These are phyloP conservation scores for Solanum ossicruentum DNA, from an alignment of 257 asterid species.

Conservation along the genomic window DNA sequence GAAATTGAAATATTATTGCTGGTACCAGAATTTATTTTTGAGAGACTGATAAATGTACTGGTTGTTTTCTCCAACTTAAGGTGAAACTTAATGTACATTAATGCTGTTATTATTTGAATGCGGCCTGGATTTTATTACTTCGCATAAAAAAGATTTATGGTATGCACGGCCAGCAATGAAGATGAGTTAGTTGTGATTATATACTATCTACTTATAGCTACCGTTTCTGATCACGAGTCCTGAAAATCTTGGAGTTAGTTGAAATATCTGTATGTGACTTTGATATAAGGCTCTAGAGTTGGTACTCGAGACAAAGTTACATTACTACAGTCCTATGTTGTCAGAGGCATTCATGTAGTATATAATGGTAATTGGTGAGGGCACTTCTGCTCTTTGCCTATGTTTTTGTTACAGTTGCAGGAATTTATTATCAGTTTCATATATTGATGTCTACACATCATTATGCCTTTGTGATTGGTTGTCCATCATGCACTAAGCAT, in stretches of 20 bases:
- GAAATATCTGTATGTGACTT: not conserved
- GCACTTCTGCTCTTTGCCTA: not conserved
- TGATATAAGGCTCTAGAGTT: not conserved
- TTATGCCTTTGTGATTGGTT: not conserved
- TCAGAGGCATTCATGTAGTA: not conserved
- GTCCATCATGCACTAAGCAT: not conserved
- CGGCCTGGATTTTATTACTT: not conserved
- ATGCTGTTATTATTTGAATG: not conserved
- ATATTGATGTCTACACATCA: not conserved
- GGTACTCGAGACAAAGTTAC: not conserved
- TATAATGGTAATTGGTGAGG: not conserved
- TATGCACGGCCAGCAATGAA: not conserved
- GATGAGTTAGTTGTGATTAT: not conserved
- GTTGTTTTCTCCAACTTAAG: not conserved
- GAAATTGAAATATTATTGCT: not conserved
- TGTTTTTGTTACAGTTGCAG: not conserved
- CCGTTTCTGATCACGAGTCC: not conserved
- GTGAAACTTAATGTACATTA: not conserved
- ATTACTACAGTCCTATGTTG: not conserved
- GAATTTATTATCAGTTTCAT: not conserved
- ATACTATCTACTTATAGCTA: not conserved
- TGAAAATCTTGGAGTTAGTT: not conserved
- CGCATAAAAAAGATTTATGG: not conserved
- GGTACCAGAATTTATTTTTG: not conserved
- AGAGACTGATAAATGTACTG: not conserved